Evolutionary conservation across 768 basidiomycete genomes (phyloP).

Genomic region (Hygrophoropsis aurantiaca): DNA sequence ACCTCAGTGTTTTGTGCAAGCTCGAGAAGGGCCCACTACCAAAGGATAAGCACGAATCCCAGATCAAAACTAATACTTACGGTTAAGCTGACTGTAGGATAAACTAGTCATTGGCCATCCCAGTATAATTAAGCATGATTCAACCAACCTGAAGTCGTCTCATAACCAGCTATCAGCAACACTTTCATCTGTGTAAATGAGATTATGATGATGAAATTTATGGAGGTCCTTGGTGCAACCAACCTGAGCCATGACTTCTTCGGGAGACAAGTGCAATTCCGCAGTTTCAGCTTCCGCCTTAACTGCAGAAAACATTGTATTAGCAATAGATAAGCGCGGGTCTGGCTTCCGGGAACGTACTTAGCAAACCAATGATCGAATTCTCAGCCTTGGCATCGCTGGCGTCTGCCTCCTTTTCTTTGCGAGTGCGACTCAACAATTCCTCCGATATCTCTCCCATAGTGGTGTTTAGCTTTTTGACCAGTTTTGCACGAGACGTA

Average conservation of each 20-base stretch:
- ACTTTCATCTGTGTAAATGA: constrained; percentile 30
- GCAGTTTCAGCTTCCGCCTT: constrained; percentile 32
- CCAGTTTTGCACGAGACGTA: constrained; percentile 20
- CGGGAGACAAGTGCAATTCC: constrained; percentile 33
- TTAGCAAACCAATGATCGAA: constrained; percentile 38
- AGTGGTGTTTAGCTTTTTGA: constrained; percentile 24
- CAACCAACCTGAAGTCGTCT: constrained; percentile 37
- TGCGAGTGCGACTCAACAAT: constrained; percentile 30
- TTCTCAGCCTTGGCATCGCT: constrained; percentile 31
- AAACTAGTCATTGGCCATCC: neutral
- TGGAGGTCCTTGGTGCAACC: neutral
- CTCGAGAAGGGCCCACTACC: constrained; percentile 60
- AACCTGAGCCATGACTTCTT: constrained; percentile 41
- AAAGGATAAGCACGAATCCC: constrained; percentile 23
- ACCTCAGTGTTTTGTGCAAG: constrained; percentile 44
- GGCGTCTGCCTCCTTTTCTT: constrained; percentile 30
- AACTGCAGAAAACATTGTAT: constrained; percentile 25
- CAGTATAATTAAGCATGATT: neutral
- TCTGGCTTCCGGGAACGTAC: constrained; percentile 18
- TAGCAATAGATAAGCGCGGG: neutral
- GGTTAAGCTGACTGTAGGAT: constrained; percentile 21
- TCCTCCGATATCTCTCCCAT: constrained; percentile 33
- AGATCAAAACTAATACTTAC: constrained; percentile 5
- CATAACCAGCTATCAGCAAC: constrained; percentile 39
- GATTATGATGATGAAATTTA: neutral